Evolutionary conservation across 2,329 filamentous ascomycete species (phyloP).

Genomic region (Penicillium sp.): DNA sequence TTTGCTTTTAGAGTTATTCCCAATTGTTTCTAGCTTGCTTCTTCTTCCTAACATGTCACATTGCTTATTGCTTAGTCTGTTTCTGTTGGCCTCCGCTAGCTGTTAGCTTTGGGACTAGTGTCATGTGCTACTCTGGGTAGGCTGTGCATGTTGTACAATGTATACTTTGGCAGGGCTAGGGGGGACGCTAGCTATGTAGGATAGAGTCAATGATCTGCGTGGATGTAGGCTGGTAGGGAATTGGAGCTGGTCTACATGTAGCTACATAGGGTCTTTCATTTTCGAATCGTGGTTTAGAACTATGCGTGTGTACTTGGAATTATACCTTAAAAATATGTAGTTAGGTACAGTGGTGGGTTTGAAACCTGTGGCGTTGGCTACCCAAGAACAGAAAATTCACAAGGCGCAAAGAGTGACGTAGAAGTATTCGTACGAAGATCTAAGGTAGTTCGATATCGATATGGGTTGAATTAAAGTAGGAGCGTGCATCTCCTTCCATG

Average conservation of each 20-base stretch:
- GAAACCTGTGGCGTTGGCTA: background rate
- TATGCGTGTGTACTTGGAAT: background rate
- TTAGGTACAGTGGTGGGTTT: background rate
- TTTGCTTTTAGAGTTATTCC: constrained; percentile 6
- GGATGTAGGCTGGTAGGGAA: background rate
- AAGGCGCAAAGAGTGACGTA: background rate
- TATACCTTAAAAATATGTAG: background rate
- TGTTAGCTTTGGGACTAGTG: constrained; percentile 1
- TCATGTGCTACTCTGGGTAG: background rate
- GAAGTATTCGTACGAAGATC: background rate
- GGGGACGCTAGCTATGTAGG: background rate
- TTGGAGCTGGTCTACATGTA: background rate
- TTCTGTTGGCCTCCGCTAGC: background rate
- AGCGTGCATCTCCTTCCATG: background rate
- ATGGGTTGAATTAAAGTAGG: constrained; percentile 1
- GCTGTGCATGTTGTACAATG: background rate
- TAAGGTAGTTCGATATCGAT: background rate
- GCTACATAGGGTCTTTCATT: background rate
- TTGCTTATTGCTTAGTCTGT: background rate
- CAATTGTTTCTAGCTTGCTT: background rate
- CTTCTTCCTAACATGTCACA: background rate
- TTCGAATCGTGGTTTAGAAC: background rate
- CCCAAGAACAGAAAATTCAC: background rate
- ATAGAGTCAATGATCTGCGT: background rate
- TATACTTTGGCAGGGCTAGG: background rate